These are phyloP conservation scores for Cladophialophora yegresii DNA, from an alignment of 2,329 filamentous ascomycete genomes.

Conservation along the genomic window DNA sequence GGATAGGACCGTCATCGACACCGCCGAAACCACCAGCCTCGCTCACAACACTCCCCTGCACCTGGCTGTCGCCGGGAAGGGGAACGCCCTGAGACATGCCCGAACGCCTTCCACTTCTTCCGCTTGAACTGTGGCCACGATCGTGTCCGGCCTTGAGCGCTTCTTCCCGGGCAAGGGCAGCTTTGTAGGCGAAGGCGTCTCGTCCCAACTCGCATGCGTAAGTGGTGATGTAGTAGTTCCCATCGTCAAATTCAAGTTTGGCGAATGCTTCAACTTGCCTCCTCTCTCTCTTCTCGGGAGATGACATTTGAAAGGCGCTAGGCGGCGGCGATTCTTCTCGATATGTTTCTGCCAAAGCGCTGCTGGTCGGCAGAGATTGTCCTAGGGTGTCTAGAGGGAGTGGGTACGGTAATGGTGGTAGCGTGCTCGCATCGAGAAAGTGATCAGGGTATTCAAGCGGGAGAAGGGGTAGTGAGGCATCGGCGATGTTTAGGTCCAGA, in stretches of 20 bases:
- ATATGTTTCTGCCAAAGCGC: conserved; percentile 3
- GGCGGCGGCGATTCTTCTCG: conserved; percentile 23
- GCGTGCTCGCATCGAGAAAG: conserved; percentile 15
- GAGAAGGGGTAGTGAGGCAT: conserved; percentile 24
- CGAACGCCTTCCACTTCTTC: conserved; percentile 41
- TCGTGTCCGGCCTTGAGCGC: conserved; percentile 44
- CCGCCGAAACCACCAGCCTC: conserved; percentile 55
- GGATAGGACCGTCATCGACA: conserved; percentile 32
- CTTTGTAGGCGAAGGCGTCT: conserved; percentile 56
- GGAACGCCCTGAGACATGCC: conserved; percentile 50
- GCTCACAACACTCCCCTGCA: conserved; percentile 56
- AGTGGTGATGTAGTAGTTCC: conserved; percentile 66
- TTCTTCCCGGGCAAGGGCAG: conserved; percentile 49
- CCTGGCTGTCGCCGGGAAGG: conserved; percentile 46
- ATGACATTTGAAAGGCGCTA: conserved; percentile 21
- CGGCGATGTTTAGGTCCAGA: conserved; percentile 3
- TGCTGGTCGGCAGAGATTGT: conserved; percentile 6
- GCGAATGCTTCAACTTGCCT: conserved; percentile 60
- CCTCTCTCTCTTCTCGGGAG: conserved; percentile 31
- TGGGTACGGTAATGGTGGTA: conserved; percentile 13
- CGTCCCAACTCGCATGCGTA: conserved; percentile 64
- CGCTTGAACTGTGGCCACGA: conserved; percentile 47
- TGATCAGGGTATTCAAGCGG: conserved; percentile 20
- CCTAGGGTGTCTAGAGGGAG: conserved; percentile 14
- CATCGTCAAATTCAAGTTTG: conserved; percentile 65